Base-by-base conservation (phyloP, 495 filamentous ascomycete genomes). In the Penicillium silybi region DNA sequence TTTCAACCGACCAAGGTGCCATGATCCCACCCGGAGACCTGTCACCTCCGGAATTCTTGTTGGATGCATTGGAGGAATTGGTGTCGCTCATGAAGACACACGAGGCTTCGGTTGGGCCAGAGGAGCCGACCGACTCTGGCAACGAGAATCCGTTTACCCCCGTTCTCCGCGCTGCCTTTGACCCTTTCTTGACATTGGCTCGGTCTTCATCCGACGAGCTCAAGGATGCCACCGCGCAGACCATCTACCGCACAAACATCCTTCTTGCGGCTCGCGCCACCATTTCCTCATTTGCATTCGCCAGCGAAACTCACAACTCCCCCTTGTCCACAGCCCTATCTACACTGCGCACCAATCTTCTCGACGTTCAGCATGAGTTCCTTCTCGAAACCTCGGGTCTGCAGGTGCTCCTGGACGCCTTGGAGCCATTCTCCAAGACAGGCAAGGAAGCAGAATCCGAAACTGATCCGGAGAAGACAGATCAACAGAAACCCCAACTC, bases 241-340 rank as follows among this genome's bases (percentile, higher is more conserved):
- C 83, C 44, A 87, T 97, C 46, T 96, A 96, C 70, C 77, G 84
- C 23, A 76, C 91, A 52, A 97, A 97, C 70, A 91, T 89, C 61
- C 73, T 89, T 23, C 68, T 90, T 5, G 78, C 81, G 4, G 81
- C 67, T 9, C 72, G 69, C 27, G 56, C 69, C 10, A 63, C 71
- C 27, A 57, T 81, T 23, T 61, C 64, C 13, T 50, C 62, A 16
- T 79, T 69, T 54, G 52, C 67, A 23, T 80, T 79, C 44, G 72
- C 73, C n/a, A 68, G 60, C 52, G 64, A 62, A 43, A 77, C 72
- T 2, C 73, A 77, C 26, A 54, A 62, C 1, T 23, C 48, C 15
- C 66, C 67, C 10, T 55, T 75, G 16, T 70, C 70, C 19, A 56
- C 61, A 9, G 59, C 65, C n/a, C 47, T 77, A 42, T 72, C 72